Percentiles rank a stretch among this genome's conserved stretches.
phyloP scores from a whole-genome alignment of 345 rosid species.

The Acer yangbiense region DNA sequence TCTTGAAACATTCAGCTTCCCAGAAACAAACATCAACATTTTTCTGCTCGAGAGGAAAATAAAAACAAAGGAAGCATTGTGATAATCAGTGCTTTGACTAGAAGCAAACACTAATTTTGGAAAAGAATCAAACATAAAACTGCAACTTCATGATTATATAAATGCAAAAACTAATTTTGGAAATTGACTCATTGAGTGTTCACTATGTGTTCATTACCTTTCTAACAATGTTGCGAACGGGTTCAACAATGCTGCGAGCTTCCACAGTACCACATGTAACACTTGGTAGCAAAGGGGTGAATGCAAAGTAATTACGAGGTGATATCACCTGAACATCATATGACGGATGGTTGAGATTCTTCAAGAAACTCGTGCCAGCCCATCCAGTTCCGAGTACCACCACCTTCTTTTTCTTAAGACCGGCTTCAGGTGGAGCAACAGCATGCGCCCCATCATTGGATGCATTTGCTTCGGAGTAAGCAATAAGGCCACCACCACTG shows the following conservation, averaged over 20 bases:
- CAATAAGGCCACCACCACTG: slow-evolving; percentile 89
- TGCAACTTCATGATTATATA: not conserved
- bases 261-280: slow-evolving; percentile 98
- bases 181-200: too few species aligned
- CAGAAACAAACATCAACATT: slow-evolving; percentile 53
- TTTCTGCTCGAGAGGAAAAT: slow-evolving; percentile 38
- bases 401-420: slow-evolving; percentile 77
- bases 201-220: slow-evolving; percentile 49
- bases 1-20: slow-evolving; percentile 93
- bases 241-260: slow-evolving; percentile 95
- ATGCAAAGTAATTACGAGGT: slow-evolving; percentile 96
- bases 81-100: slow-evolving; percentile 11
- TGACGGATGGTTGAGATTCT: slow-evolving; percentile 57
- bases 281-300: slow-evolving; percentile 97
- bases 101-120: too few species aligned
- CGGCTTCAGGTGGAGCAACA: slow-evolving; percentile 41
- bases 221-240: slow-evolving; percentile 81
- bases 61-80: not conserved
- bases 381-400: slow-evolving; percentile 98
- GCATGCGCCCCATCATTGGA: slow-evolving; percentile 33
- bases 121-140: not conserved
- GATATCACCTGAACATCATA: slow-evolving; percentile 92
- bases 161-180: not conserved
- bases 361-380: slow-evolving; percentile 94
- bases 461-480: slow-evolving; percentile 72